phyloP scores from a whole-genome alignment of 768 basidiomycete species.

The Termitomyces sp. region DNA sequence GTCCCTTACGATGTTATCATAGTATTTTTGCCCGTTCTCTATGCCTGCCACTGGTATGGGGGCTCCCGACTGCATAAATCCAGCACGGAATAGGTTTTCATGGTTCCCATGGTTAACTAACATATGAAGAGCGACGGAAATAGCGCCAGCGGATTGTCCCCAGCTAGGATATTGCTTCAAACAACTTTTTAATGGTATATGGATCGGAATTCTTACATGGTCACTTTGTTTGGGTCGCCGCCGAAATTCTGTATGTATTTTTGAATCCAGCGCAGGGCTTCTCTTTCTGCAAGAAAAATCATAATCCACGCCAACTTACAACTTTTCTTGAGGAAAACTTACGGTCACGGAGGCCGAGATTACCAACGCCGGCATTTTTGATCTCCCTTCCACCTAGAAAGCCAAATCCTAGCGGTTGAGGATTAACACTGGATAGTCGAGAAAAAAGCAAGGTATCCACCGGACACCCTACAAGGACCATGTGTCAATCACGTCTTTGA shows the following conservation, averaged over 20 bases:
- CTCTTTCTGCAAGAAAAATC: constrained; percentile 33
- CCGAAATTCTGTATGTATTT: constrained; percentile 61
- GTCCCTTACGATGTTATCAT: constrained; percentile 34
- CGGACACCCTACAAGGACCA: background rate
- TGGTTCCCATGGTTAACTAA: constrained; percentile 37
- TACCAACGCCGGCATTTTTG: constrained; percentile 45
- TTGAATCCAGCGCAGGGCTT: constrained; percentile 60
- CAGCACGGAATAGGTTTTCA: constrained; percentile 42
- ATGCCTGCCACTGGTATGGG: constrained; percentile 40
- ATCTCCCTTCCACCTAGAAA: constrained; percentile 50
- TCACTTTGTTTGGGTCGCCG: constrained; percentile 57
- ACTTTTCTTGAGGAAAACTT: constrained; percentile 13
- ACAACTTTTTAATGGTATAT: background rate
- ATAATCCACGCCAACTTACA: background rate
- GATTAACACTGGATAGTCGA: background rate
- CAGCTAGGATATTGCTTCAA: constrained; percentile 18
- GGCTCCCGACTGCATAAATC: constrained; percentile 45
- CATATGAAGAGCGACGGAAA: constrained; percentile 47
- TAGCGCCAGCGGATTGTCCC: constrained; percentile 45
- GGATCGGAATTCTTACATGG: constrained; percentile 33
- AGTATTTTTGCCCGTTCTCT: constrained; percentile 37
- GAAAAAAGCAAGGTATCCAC: background rate
- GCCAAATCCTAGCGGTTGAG: constrained; percentile 30
- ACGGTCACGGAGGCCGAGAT: constrained; percentile 67
- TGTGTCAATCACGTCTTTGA: background rate